Evolutionary conservation across 1,139 yeast genomes (phyloP).

Genomic region (Suhomyces bokatorum): DNA sequence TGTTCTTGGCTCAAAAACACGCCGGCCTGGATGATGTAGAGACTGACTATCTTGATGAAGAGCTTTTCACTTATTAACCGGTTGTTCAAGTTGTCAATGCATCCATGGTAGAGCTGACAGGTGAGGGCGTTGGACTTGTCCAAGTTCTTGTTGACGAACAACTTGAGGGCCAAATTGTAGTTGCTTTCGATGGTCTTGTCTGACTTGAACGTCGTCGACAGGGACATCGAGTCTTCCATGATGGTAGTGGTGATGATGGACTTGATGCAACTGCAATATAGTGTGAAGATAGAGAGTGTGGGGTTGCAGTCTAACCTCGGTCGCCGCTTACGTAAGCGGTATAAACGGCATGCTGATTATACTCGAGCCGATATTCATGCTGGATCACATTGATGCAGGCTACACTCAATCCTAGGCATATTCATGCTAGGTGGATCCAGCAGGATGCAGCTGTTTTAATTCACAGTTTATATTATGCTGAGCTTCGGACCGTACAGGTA

Average conservation of each 20-base stretch:
- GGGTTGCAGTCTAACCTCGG: slow-evolving; percentile 7
- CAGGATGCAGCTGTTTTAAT: no score
- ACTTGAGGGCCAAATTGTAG: slow-evolving; percentile 41
- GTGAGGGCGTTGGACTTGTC: slow-evolving; percentile 34
- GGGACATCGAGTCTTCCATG: slow-evolving; percentile 13
- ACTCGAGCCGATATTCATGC: no score
- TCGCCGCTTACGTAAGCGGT: slow-evolving; percentile 2
- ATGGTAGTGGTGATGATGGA: background rate
- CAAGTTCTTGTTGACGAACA: slow-evolving; percentile 42
- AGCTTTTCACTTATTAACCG: slow-evolving; percentile 31
- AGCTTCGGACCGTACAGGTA: no score
- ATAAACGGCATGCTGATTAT: background rate
- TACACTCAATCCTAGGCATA: background rate
- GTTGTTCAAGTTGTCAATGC: slow-evolving; percentile 25
- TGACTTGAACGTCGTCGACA: slow-evolving; percentile 11
- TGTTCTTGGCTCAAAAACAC: slow-evolving; percentile 14
- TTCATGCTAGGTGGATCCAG: no score
- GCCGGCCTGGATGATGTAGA: slow-evolving; percentile 42
- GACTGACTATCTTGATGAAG: slow-evolving; percentile 35
- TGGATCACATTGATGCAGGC: background rate
- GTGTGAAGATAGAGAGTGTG: background rate
- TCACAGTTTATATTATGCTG: no score
- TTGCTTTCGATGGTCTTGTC: slow-evolving; percentile 26
- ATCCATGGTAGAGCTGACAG: slow-evolving; percentile 24
- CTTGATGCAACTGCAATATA: no score